Base-by-base conservation (phyloP, 2,329 filamentous ascomycete genomes). In the Hymenoscyphus infarciens region DNA sequence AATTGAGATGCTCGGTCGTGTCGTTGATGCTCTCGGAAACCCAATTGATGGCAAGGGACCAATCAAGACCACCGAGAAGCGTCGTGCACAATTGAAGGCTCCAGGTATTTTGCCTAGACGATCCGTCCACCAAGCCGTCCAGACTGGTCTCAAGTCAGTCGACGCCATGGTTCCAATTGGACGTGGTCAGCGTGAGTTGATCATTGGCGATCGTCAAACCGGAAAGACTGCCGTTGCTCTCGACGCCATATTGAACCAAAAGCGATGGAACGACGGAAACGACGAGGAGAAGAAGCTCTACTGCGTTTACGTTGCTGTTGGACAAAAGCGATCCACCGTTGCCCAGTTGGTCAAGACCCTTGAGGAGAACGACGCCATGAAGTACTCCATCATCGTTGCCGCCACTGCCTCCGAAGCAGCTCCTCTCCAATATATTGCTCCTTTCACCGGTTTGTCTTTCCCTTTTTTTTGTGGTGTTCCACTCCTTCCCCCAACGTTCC, bases 151-250 rank as follows among this genome's bases (percentile, higher is more conserved):
- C 75, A 99, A 99, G 87, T 97, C 92, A 74, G 86, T 99, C 83
- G 95, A 99, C 79, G 93, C 95, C 82, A 98, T 99, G 95, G 95
- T 99, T 74, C 95, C 95, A 75, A 97, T 99, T 75, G 95, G 95
- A 79, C 95, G 95, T 94, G 95, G 95, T 77, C 95, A 99, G 87
- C 95, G 95, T 94, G 95, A 99, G 86, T 84, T 99, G 87, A 98
- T 99, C 81, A 99, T 99, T 81, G 95, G 95, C 85, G 95, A 99
- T 80, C 95, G 95, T 92, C 95, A 99, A 84, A 99, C 95, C 75
- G 95, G 95, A 82, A 99, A 99, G 90, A 99, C 95, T 77, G 95
- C 95, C 75, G 94, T 99, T 78, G 94, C 90, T 76, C 91, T 99
- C 68, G 95, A 99, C 79, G 88, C 94, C 80, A 98, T 99, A 74